phyloP scores from a whole-genome alignment of 2,329 filamentous ascomycete species.

The Rutstroemia sp. region DNA sequence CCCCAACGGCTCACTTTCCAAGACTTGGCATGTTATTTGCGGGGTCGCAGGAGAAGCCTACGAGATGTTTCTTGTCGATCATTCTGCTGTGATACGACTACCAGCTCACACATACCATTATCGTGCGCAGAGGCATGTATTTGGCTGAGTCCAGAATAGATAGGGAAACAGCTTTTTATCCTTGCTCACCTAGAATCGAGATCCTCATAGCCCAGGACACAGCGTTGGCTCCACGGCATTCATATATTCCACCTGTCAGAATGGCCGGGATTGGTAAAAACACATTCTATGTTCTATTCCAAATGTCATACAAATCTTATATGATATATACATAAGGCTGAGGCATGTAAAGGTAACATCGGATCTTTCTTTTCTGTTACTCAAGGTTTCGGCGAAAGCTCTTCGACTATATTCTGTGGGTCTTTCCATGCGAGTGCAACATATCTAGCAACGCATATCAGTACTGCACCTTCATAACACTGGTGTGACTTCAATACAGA shows the following conservation, averaged over 20 bases:
- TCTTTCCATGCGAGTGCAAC: conserved; percentile 30
- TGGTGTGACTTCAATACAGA: neutral
- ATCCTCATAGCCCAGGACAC: no score
- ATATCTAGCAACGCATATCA: conserved; percentile 23
- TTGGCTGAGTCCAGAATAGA: no score
- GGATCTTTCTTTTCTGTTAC: neutral
- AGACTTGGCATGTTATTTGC: conserved; percentile 2
- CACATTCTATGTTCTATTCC: neutral
- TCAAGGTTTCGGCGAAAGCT: conserved; percentile 23
- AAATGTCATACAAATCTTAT: neutral
- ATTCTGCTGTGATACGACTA: no score
- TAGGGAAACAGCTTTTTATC: no score
- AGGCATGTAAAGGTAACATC: neutral
- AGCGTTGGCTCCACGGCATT: no score
- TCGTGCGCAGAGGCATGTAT: no score
- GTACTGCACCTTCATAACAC: neutral
- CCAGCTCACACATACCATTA: no score
- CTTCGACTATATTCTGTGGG: conserved; percentile 29
- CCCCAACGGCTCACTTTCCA: neutral
- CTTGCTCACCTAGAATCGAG: no score
- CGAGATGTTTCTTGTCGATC: neutral
- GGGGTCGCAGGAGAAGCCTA: neutral
- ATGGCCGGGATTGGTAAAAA: no score
- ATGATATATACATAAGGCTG: neutral
- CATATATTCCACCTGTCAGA: neutral